These are phyloP conservation scores for Avena atlantica DNA, from an alignment of 176 grass and related monocot species.

Conservation along the genomic window DNA sequence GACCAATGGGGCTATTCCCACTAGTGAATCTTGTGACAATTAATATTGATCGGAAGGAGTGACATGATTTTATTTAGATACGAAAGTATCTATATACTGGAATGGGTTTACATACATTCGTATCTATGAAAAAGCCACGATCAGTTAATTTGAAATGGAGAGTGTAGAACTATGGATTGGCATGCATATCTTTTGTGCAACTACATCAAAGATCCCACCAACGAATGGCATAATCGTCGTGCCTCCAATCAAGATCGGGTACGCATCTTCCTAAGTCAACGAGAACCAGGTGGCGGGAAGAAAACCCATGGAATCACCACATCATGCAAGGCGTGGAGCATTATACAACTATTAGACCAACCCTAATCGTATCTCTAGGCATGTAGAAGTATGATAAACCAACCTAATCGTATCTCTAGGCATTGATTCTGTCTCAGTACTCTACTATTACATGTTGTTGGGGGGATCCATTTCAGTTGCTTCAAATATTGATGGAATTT, in stretches of 20 bases:
- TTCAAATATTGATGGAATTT: background rate
- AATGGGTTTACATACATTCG: no score
- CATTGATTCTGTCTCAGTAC: background rate
- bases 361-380: no score
- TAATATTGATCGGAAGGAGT: no score
- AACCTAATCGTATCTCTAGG: background rate
- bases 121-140: no score
- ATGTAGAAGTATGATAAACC: background rate
- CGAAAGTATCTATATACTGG: no score
- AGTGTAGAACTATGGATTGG: background rate
- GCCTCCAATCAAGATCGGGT: background rate
- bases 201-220: background rate
- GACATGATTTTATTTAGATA: no score
- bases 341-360: no score
- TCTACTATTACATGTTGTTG: background rate
- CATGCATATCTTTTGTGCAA: background rate
- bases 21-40: no score
- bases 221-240: background rate
- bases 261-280: background rate
- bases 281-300: background rate
- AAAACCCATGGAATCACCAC: background rate
- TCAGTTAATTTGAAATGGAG: no score
- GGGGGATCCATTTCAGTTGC: background rate
- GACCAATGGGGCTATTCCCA: no score
- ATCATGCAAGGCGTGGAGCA: no score